Conservation (phyloP, 2,329 filamentous ascomycete species). For the Metarhizium humberi region DNA sequence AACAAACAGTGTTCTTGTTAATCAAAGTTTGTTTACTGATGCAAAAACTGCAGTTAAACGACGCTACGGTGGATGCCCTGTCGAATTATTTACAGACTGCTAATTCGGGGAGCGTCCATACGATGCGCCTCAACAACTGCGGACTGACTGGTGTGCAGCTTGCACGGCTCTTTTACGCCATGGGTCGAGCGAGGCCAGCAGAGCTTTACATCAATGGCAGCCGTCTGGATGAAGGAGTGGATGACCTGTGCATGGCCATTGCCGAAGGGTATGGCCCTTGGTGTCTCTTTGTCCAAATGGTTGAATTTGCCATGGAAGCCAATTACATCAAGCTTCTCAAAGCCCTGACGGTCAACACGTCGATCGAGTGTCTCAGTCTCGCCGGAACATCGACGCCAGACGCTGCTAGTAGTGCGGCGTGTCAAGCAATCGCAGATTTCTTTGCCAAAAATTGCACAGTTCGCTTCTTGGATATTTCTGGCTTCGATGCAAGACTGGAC, state of each 20-base stretch:
- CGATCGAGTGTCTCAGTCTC: slow-evolving; percentile 42
- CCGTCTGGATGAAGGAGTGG: slow-evolving; percentile 42
- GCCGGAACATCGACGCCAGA: slow-evolving; percentile 43
- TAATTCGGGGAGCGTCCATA: slow-evolving; percentile 30
- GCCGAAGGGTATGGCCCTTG: slow-evolving; percentile 37
- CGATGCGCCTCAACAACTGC: slow-evolving; percentile 41
- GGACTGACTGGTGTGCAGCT: slow-evolving; percentile 40
- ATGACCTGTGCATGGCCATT: slow-evolving; percentile 39
- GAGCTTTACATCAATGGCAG: slow-evolving; percentile 42
- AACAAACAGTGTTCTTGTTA: neutral
- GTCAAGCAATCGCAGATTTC: slow-evolving; percentile 38
- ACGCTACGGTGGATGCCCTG: slow-evolving; percentile 36
- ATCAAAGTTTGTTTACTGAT: slow-evolving; percentile 6
- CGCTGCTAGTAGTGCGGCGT: slow-evolving; percentile 35
- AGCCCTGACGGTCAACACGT: slow-evolving; percentile 39
- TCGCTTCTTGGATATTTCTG: slow-evolving; percentile 46
- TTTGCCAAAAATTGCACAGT: slow-evolving; percentile 42
- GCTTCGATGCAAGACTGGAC: slow-evolving; percentile 47
- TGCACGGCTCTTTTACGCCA: slow-evolving; percentile 39
- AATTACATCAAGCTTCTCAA: slow-evolving; percentile 42
- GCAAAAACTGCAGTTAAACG: slow-evolving; percentile 31
- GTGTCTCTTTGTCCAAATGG: slow-evolving; percentile 44
- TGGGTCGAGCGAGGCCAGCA: slow-evolving; percentile 38
- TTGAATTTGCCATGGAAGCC: slow-evolving; percentile 43
- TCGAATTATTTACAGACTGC: slow-evolving; percentile 34